Base-by-base conservation (phyloP, 2,329 filamentous ascomycete species). In the Massarina eburnea region DNA sequence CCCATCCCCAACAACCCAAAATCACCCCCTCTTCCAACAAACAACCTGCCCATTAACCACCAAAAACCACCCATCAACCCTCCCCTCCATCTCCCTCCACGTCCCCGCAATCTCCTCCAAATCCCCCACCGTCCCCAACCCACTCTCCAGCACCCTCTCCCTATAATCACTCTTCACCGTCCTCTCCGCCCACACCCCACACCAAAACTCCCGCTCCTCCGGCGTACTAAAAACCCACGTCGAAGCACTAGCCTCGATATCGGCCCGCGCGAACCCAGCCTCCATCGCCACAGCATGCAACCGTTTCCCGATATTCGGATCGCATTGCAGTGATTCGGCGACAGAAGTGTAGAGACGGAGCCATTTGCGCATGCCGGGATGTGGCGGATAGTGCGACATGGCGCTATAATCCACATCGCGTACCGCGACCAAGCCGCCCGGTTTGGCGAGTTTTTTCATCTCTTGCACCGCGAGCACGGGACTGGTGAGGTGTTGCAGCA, bases 401-500 rank as follows among this genome's bases (percentile, higher is more conserved):
- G 59, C 65, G 8, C 59, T 53, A 47, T 64, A 68, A 32, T 68
- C 65, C 18, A 55, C 65, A 35, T 72, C 70, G n/a, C 70, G 58
- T 6, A 67, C 52, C 1, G 78, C 80, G 17, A 85, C 63, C 4
- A 83, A 67, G 2, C 81, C 81, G 3, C 77, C 78, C 5, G 66
- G 62, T 55, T 79, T 81, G 18, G 72, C 66, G 1, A 84, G 77
- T 0, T 78, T 73, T 10, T 74, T 71, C 77, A 84, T 80, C 55
- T 81, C 78, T 18, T 67, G 63, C 46, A 84, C 61, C 3, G 78
- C 76, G 2, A 63, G 58, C 0, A 79, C 63, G 0, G 80, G 80
- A 48, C 79, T 71, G 18, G 68, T 62, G 3, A 84, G 66, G 61
- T 85, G 82, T 51, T 78, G 74, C 8, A 85, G 68, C 3, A 84